Percentiles rank a stretch among this genome's conserved stretches.
phyloP scores from a whole-genome alignment of 1,284 basidiomycete species.

The Porogramme epimiltina region DNA sequence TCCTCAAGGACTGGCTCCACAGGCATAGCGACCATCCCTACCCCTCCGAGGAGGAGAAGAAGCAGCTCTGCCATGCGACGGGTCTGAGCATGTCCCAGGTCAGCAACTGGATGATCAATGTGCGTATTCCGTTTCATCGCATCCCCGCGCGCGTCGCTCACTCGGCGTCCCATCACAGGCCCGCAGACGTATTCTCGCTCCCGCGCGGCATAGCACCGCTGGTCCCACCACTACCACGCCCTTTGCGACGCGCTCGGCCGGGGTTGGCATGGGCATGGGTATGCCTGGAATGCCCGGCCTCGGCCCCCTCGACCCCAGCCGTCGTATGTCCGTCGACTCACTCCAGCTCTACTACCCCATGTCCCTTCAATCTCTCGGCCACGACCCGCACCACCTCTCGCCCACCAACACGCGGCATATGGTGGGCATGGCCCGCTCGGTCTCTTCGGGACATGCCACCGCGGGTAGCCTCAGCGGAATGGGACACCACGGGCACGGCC shows the following conservation, averaged over 20 bases:
- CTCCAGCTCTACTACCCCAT: constrained; percentile 75
- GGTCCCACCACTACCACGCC: constrained; percentile 77
- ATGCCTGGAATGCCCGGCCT: constrained; percentile 38
- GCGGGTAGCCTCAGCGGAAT: constrained; percentile 25
- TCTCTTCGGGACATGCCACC: constrained; percentile 28
- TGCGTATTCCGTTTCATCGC: constrained; percentile 30
- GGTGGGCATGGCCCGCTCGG: constrained; percentile 32
- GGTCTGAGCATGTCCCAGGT: constrained; percentile 88
- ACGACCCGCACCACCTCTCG: constrained; percentile 20
- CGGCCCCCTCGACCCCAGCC: constrained; percentile 31
- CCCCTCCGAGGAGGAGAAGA: constrained; percentile 90
- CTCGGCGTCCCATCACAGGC: constrained; percentile 51
- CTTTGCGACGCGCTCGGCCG: constrained; percentile 43
- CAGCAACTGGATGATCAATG: constrained; percentile 91
- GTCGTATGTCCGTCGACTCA: constrained; percentile 51
- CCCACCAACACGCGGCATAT: constrained; percentile 29
- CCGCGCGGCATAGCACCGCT: constrained; percentile 70
- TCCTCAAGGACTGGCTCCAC: constrained; percentile 88
- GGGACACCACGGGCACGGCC: constrained; percentile 26
- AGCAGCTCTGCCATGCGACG: constrained; percentile 82
- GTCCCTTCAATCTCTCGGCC: constrained; percentile 57
- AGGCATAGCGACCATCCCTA: constrained; percentile 89
- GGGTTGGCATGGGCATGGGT: constrained; percentile 17
- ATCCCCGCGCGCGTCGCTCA: constrained; percentile 13
- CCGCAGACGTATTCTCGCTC: constrained; percentile 78